These are phyloP conservation scores for Aspergillus steynii DNA, from an alignment of 495 filamentous ascomycete species.

Conservation along the genomic window DNA sequence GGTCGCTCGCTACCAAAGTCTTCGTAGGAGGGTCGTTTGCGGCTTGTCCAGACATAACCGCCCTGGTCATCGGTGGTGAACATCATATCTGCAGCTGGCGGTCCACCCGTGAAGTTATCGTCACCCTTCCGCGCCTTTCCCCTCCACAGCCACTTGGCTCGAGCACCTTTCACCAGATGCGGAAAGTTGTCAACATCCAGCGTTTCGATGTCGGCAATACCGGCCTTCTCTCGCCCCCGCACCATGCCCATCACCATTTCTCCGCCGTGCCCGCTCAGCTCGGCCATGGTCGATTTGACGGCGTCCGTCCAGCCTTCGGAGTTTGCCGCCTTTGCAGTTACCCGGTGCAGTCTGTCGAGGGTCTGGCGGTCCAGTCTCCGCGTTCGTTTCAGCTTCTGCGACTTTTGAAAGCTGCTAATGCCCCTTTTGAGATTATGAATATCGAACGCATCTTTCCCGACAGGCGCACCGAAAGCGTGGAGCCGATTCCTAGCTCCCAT, in stretches of 20 bases:
- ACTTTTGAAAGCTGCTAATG: conserved; percentile 85
- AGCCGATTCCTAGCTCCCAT: conserved; percentile 88
- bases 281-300: conserved; percentile 91
- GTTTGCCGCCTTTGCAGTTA: conserved; percentile 84
- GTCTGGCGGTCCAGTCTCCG: conserved; percentile 81
- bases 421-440: conserved; percentile 76
- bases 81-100: conserved; percentile 55
- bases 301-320: conserved; percentile 82
- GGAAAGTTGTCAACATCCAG: conserved; percentile 83
- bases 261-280: conserved; percentile 91
- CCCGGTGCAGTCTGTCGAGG: conserved; percentile 73
- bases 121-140: conserved; percentile 76
- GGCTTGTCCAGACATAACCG: conserved; percentile 62
- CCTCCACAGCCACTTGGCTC: conserved; percentile 90
- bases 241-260: conserved; percentile 94
- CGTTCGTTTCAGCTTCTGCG: conserved; percentile 75
- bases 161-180: conserved; percentile 71
- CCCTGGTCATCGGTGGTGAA: conserved; percentile 70
- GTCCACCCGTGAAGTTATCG: conserved; percentile 51
- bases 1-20: conserved; percentile 36
- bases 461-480: conserved; percentile 75
- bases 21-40: conserved; percentile 48
- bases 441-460: conserved; percentile 92
- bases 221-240: conserved; percentile 80
- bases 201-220: conserved; percentile 90